Conservation (phyloP, 768 basidiomycete species). For the Russula foetens region DNA sequence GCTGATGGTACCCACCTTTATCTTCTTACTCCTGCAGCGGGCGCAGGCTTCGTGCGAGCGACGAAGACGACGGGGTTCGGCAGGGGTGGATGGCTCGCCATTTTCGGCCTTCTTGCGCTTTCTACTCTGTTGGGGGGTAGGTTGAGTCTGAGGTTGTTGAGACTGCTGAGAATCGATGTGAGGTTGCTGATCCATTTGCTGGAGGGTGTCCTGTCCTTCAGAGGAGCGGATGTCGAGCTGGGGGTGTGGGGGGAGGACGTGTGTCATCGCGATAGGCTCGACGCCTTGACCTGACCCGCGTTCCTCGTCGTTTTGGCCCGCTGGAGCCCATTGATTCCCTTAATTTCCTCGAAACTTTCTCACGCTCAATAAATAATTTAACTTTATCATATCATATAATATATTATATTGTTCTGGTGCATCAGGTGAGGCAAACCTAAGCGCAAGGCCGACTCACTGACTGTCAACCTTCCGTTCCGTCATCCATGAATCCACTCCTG, state of each 20-base stretch:
- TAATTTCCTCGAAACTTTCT: background rate
- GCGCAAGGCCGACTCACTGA: no score
- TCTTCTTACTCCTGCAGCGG: constrained; percentile 93
- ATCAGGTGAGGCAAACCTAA: no score
- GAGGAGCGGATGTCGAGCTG: constrained; percentile 38
- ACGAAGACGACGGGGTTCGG: constrained; percentile 73
- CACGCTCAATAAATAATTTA: constrained; percentile 2
- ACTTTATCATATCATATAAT: background rate
- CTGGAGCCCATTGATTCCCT: constrained; percentile 4
- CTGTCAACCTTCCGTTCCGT: background rate
- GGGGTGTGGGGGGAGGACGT: constrained; percentile 40
- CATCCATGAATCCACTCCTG: background rate
- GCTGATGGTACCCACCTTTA: constrained; percentile 70
- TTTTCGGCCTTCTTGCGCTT: constrained; percentile 56
- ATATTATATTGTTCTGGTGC: no score
- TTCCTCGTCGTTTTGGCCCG: constrained; percentile 15
- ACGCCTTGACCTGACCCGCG: constrained; percentile 7
- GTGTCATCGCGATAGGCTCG: constrained; percentile 32
- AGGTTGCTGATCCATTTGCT: constrained; percentile 50
- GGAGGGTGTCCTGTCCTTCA: constrained; percentile 52
- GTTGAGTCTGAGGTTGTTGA: constrained; percentile 32
- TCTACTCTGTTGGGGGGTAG: constrained; percentile 27
- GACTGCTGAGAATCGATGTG: constrained; percentile 41
- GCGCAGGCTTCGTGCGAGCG: constrained; percentile 90
- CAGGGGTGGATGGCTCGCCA: constrained; percentile 46